phyloP scores from a whole-genome alignment of 179 eudicot species.

The Corrigiola litoralis region DNA sequence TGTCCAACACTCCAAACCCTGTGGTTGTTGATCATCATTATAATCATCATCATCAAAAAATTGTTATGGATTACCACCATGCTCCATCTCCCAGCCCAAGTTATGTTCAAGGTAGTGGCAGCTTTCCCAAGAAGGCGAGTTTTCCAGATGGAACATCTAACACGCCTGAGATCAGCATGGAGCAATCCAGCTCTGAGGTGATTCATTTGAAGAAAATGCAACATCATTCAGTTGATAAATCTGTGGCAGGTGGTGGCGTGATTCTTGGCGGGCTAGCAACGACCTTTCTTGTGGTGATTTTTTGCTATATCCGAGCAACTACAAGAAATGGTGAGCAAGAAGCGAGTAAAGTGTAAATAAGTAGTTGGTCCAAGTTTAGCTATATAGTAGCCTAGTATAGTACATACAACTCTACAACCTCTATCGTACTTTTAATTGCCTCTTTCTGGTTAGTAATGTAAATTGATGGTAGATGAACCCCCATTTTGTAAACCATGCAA shows the following conservation, averaged over 20 bases:
- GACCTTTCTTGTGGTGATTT: conserved; percentile 35
- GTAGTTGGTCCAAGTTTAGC: too few relatives aligned
- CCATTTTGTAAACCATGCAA: too few relatives aligned
- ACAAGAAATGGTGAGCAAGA: conserved; percentile 12
- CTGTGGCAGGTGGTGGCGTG: conserved; percentile 47
- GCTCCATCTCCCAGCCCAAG: conserved; percentile 5
- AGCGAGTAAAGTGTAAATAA: conserved; percentile 3
- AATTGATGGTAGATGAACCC: too few relatives aligned
- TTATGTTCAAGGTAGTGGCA: not conserved
- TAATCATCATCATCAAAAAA: too few relatives aligned
- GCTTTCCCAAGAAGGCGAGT: too few relatives aligned
- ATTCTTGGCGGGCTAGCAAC: conserved; percentile 52
- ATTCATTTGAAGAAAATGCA: not conserved
- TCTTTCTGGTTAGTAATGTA: too few relatives aligned
- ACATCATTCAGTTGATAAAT: conserved; percentile 30
- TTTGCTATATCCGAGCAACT: conserved; percentile 52
- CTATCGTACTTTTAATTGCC: too few relatives aligned
- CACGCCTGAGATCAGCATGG: not conserved
- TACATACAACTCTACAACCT: too few relatives aligned
- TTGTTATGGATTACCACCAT: not conserved
- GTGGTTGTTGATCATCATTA: not conserved
- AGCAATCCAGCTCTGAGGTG: conserved; percentile 3
- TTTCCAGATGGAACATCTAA: not conserved
- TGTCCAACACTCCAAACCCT: too few relatives aligned
- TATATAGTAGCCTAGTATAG: too few relatives aligned